Base-by-base conservation (phyloP, 768 basidiomycete genomes). In the Rhizopogon vinicolor region DNA sequence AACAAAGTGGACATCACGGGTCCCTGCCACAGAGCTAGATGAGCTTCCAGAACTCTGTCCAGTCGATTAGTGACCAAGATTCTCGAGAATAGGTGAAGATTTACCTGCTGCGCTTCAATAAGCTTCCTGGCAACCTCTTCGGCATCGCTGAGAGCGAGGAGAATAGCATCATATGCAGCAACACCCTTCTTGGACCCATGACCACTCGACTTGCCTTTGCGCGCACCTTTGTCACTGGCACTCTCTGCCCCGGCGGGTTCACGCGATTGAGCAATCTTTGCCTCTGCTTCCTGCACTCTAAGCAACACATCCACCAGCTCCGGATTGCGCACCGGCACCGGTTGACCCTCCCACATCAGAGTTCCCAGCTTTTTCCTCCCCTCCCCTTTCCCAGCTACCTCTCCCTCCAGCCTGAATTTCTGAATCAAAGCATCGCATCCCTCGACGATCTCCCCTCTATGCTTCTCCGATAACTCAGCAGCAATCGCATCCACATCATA, bases 221-320 rank as follows among this genome's bases (percentile, higher is more conserved):
- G 75, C 57, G 71, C 68, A 16, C 64, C 68, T 8, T 59, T 60
- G n/a, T 59, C 62, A 5, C 55, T 61, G 37, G 61, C 64, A 35
- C 62, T 63, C 44, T 74, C 70, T 46, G 64, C 67, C 12, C 57
- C 59, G 28, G 43, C 65, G 1, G 56, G 25, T 13, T 65, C 64
- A 31, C 63, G 68, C 54, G 69, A 66, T 28, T 72, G 73, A 29
- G 72, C 72, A 44, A 97, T 72, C 57, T 76, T 81, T 8, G 70
- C 74, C 63, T 93, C 82, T 1, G 88, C 90, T 16, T 86, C 83
- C 63, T 95, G 91, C 3, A 96, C 87, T 60, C 82, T 88, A 59
- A 92, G 71, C 53, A 97, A 73, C 31, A 91, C 89, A 63, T 88
- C 90, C 45, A 97, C 95, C 55, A 98, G 74, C 70, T 98, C 94